A percentile compares a stretch with the other conserved stretches of the same genome.
Conservation (phyloP, 495 filamentous ascomycete genomes). For the Podospora sp. region DNA sequence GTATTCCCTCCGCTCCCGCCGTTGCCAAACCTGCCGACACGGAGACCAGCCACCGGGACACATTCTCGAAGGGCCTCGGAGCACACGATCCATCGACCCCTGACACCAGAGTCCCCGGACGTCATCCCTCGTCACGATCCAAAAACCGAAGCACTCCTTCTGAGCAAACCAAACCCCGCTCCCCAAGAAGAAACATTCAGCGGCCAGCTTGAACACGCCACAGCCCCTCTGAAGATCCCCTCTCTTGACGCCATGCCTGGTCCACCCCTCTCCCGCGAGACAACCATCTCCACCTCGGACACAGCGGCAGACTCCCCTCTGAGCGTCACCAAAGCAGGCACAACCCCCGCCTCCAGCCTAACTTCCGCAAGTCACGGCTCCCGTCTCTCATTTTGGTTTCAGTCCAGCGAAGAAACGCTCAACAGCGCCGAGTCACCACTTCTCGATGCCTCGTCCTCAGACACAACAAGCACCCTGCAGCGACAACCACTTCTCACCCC, state of each 20-base stretch:
- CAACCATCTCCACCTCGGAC: background rate
- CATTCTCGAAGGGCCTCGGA: slow-evolving; percentile 7
- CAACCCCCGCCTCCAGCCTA: background rate
- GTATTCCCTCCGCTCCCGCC: slow-evolving; percentile 35
- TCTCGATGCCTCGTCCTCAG: background rate
- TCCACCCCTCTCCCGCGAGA: background rate
- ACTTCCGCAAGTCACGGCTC: background rate
- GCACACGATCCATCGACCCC: background rate
- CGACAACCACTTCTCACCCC: background rate
- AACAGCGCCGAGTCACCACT: background rate
- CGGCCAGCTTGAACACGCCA: too few species aligned
- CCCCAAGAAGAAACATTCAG: too few species aligned
- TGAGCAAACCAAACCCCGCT: too few species aligned
- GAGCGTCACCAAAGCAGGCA: background rate
- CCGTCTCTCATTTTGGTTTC: background rate
- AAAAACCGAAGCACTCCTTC: too few species aligned
- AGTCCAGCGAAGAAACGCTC: slow-evolving; percentile 3
- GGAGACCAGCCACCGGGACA: slow-evolving; percentile 1
- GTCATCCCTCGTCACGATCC: background rate
- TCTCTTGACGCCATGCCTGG: background rate
- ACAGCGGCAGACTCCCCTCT: background rate
- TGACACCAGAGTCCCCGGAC: background rate
- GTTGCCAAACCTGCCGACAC: slow-evolving; percentile 18
- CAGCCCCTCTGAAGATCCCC: background rate
- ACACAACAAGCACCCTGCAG: background rate